These are phyloP conservation scores for Lyophyllum shimeji DNA, from an alignment of 768 basidiomycete genomes.

Conservation along the genomic window DNA sequence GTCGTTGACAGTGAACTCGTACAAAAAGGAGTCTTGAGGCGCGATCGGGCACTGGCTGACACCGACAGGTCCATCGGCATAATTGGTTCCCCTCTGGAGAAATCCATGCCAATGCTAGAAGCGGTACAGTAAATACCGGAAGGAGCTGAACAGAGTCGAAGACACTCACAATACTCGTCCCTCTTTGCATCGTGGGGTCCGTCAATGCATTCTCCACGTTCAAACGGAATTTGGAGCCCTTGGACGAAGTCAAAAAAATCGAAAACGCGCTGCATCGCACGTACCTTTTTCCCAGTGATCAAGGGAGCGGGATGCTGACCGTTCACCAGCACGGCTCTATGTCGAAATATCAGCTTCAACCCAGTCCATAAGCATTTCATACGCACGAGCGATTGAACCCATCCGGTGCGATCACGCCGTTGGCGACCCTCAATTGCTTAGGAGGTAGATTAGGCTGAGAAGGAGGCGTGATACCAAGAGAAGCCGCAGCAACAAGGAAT, in stretches of 20 bases:
- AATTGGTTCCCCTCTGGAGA: conserved; percentile 29
- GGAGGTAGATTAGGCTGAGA: conserved; percentile 13
- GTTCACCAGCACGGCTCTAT: conserved; percentile 27
- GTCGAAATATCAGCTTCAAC: neutral
- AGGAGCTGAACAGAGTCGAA: neutral
- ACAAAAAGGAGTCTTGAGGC: conserved; percentile 31
- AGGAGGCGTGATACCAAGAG: conserved; percentile 9
- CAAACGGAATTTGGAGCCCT: conserved; percentile 41
- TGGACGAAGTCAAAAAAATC: neutral
- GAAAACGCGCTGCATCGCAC: neutral
- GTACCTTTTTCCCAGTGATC: conserved; percentile 35
- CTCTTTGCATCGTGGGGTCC: conserved; percentile 36
- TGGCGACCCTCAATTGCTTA: conserved; percentile 18
- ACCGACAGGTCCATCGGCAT: conserved; percentile 29
- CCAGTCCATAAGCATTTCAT: neutral
- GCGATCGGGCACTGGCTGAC: conserved; percentile 37
- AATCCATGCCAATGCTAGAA: conserved; percentile 35
- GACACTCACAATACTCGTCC: conserved; percentile 38
- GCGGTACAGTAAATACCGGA: neutral
- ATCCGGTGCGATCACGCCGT: conserved; percentile 23
- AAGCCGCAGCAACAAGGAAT: conserved; percentile 5
- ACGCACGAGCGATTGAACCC: conserved; percentile 21
- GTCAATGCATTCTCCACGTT: conserved; percentile 39
- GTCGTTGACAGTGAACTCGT: conserved; percentile 28
- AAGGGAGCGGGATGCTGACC: conserved; percentile 32